These are phyloP conservation scores for Geotrichum armillariae DNA, from an alignment of 1,139 yeast species.

Conservation along the genomic window DNA sequence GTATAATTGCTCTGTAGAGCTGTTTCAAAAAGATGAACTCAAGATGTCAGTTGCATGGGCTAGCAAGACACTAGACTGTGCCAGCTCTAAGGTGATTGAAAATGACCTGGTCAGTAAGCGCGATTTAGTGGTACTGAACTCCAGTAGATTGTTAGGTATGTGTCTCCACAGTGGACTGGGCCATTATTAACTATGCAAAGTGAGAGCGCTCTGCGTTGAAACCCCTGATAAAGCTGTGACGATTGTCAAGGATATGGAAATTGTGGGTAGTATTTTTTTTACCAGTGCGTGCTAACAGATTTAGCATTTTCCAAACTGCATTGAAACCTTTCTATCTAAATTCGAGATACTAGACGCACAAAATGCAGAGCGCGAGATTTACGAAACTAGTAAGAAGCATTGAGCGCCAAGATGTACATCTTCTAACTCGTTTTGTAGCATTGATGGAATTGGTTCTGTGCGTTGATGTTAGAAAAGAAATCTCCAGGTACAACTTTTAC, in stretches of 20 bases:
- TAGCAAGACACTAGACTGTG: conserved; percentile 14
- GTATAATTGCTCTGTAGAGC: conserved; percentile 22
- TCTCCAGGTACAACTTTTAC: conserved; percentile 15
- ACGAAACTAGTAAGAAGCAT: conserved; percentile 16
- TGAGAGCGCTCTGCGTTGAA: conserved; percentile 20
- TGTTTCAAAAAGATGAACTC: conserved; percentile 9
- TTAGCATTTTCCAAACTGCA: conserved; percentile 21
- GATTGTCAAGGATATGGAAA: conserved; percentile 23
- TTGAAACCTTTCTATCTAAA: conserved; percentile 22
- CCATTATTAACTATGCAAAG: conserved; percentile 5
- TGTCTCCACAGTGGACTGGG: not conserved
- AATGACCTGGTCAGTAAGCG: conserved; percentile 3
- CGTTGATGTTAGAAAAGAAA: conserved; percentile 18
- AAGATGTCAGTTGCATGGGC: conserved; percentile 19
- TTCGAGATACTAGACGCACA: conserved; percentile 22
- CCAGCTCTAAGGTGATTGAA: not conserved
- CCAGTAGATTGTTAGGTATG: conserved; percentile 19
- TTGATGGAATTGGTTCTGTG: conserved; percentile 23
- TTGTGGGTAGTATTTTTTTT: conserved; percentile 7
- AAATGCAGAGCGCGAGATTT: conserved; percentile 12
- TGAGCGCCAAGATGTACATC: not conserved
- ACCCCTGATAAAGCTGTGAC: conserved; percentile 20
- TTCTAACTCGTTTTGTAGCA: conserved; percentile 10
- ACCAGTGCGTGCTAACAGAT: conserved; percentile 5
- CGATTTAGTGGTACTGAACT: conserved; percentile 12